Evolutionary conservation across 352 stramenopile genomes (phyloP).

Genomic region (Pythium vanterpoolii): DNA sequence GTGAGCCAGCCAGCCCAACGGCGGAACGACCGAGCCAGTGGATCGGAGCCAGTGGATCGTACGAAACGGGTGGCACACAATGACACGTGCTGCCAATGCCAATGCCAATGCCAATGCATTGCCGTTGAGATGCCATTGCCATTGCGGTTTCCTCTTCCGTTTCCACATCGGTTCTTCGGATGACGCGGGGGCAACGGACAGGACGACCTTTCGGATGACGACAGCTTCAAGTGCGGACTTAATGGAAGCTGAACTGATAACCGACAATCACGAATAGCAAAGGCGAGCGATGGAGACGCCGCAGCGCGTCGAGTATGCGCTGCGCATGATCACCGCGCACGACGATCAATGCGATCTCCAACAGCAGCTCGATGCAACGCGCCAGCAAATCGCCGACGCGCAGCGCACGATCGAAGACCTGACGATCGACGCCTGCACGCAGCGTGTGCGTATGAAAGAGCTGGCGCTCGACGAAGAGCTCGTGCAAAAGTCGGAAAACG

Average conservation of each 20-base stretch:
- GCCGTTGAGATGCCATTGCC: too few relatives aligned
- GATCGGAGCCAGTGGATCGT: too few relatives aligned
- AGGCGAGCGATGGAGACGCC: conserved; percentile 5
- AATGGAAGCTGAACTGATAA: neutral
- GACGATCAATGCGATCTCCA: conserved; percentile 34
- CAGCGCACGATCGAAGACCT: conserved; percentile 46
- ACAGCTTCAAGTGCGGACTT: conserved; percentile 15
- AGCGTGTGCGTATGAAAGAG: conserved; percentile 54
- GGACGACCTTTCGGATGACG: neutral
- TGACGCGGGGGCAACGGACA: neutral
- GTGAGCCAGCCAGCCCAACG: neutral
- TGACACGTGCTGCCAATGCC: too few relatives aligned
- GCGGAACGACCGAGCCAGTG: neutral
- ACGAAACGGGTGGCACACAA: too few relatives aligned
- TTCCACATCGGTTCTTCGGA: neutral
- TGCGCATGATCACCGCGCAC: conserved; percentile 38
- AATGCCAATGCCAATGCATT: neutral
- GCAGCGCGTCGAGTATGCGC: conserved; percentile 30
- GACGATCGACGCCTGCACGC: conserved; percentile 41
- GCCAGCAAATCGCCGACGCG: conserved; percentile 33
- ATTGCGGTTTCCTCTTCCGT: too few relatives aligned
- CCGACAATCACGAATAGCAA: neutral
- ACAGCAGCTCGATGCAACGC: conserved; percentile 35
- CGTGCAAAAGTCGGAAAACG: conserved; percentile 40
- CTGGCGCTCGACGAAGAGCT: conserved; percentile 57